Evolutionary conservation across 257 asterid genomes (phyloP).

Genomic region (Anisodus tanguticus): DNA sequence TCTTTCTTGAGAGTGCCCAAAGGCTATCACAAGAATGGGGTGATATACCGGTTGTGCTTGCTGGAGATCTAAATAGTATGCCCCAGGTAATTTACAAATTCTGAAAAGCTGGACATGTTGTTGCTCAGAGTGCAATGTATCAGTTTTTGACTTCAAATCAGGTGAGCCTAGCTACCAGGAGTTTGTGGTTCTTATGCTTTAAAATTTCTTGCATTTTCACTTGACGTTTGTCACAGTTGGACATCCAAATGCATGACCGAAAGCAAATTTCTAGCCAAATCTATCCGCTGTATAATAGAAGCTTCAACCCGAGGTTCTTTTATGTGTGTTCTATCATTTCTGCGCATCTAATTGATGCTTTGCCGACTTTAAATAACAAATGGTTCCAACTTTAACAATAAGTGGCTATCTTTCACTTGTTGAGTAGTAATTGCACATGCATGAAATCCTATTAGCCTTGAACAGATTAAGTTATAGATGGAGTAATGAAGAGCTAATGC

Average conservation of each 20-base stretch:
- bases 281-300: conserved; percentile 38
- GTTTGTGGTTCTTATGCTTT: conserved; percentile 9
- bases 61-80: conserved; percentile 79
- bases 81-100: conserved; percentile 58
- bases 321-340: conserved; percentile 9
- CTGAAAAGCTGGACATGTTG: neutral
- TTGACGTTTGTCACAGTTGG: conserved; percentile 50
- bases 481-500: conserved; percentile 73
- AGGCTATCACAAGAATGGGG: conserved; percentile 82
- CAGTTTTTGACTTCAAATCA: conserved; percentile 72
- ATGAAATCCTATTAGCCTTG: conserved; percentile 25
- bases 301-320: conserved; percentile 12
- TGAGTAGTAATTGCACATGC: neutral
- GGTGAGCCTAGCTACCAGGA: conserved; percentile 50
- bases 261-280: conserved; percentile 73
- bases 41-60: conserved; percentile 67
- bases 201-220: neutral
- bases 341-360: neutral
- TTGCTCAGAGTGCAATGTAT: conserved; percentile 82
- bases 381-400: conserved; percentile 10
- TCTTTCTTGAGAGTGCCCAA: conserved; percentile 77
- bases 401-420: conserved; percentile 7
- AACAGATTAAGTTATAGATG: conserved; percentile 52
- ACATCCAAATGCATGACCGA: conserved; percentile 67
- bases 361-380: neutral